Conservation (phyloP, 495 filamentous ascomycete species). For the Neurospora intermedia region DNA sequence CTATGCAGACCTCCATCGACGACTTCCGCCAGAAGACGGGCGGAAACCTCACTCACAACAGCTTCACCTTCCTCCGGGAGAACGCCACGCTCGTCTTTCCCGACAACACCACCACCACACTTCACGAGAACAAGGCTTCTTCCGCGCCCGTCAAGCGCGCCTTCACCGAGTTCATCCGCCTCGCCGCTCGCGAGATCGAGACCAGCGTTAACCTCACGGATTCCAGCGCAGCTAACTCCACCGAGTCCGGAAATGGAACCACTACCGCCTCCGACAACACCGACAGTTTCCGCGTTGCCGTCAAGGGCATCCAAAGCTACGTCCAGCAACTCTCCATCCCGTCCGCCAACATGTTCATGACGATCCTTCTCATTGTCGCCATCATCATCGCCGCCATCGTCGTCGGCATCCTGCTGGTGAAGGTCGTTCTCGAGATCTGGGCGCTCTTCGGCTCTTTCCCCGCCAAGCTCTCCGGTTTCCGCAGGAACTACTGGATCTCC, state of each 20-base stretch:
- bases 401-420: constrained; percentile 80
- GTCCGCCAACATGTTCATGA: constrained; percentile 91
- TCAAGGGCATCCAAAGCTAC: constrained; percentile 64
- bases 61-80: constrained; percentile 53
- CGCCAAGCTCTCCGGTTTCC: constrained; percentile 67
- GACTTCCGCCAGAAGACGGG: constrained; percentile 69
- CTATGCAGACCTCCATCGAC: constrained; percentile 77
- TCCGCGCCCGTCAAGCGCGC: constrained; percentile 40
- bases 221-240: constrained; percentile 1
- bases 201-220: constrained; percentile 38
- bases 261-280: constrained; percentile 13
- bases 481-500: constrained; percentile 90
- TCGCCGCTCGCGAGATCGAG: constrained; percentile 40
- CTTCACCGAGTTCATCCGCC: constrained; percentile 35
- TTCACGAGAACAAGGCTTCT: constrained; percentile 18
- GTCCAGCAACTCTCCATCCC: constrained; percentile 73
- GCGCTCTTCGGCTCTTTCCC: constrained; percentile 83
- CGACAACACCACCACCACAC: constrained; percentile 34
- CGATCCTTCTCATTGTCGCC: constrained; percentile 76
- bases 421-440: constrained; percentile 88
- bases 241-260: constrained; percentile 8
- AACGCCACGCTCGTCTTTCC: constrained; percentile 62
- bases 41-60: constrained; percentile 74
- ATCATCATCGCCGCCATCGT: constrained; percentile 77
- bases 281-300: constrained; percentile 29